Conservation (phyloP, 1,139 yeast species). For the Geotrichum bryndzae region DNA sequence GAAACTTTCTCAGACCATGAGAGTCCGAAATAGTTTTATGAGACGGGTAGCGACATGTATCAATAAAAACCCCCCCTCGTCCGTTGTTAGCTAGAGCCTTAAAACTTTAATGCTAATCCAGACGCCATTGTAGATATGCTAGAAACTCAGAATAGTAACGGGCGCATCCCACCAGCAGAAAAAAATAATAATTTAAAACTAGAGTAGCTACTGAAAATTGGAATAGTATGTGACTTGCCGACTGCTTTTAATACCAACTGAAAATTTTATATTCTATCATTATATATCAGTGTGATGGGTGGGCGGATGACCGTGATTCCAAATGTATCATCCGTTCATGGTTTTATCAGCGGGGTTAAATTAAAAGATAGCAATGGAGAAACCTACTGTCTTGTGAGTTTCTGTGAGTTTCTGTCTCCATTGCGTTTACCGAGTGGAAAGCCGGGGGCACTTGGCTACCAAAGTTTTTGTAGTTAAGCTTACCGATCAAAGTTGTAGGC, state of each 20-base stretch:
- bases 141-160: not conserved
- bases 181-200: not conserved
- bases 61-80: not conserved
- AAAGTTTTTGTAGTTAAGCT: no score
- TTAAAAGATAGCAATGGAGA: not conserved
- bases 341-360: no score
- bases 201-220: not conserved
- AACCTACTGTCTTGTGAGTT: not conserved
- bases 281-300: not conserved
- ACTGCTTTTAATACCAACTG: not conserved
- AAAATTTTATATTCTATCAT: no score
- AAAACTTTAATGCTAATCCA: not conserved
- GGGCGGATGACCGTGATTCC: not conserved
- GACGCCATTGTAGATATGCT: not conserved
- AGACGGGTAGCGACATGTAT: not conserved
- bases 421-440: no score
- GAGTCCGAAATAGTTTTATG: not conserved
- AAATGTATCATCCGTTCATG: not conserved
- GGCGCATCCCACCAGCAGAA: not conserved
- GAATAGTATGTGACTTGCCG: not conserved
- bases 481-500: no score
- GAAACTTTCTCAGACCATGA: not conserved
- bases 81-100: not conserved
- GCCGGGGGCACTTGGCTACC: no score
- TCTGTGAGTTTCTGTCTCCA: no score